Base-by-base conservation (phyloP, 2,329 filamentous ascomycete genomes). In the Cladophialophora carrionii region DNA sequence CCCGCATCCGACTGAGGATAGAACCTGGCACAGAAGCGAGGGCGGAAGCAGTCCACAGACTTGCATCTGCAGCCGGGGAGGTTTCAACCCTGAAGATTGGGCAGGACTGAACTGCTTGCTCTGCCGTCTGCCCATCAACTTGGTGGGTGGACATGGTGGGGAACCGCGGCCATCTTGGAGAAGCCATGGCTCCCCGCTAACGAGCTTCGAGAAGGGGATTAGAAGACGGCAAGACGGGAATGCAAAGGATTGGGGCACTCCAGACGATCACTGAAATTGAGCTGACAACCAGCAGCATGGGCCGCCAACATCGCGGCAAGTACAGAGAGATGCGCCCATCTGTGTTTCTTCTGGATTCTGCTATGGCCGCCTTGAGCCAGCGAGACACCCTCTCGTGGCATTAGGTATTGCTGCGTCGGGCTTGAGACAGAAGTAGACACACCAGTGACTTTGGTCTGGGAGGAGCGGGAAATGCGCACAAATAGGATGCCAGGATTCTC, bases 1-100 rank as follows among this genome's bases (percentile, higher is more conserved):
- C 53, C 53, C 46, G 48, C 57, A 61, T 54, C 34, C 34, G 57
- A 34, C 61, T 31, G 41, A 53, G 57, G 26, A 52, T 34, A 54
- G 24, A 20, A 32, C 14, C 29, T 59, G 32, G 32, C 52, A 20
- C 8, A 31, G 43, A 59, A 59, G 54, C 52, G 60, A 56, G 53
- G 37, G 32, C 41, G 26, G 48, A 51, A 52, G 12, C 14, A 49
- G 22, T n/a, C 24, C 22, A 43, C n/a, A 57, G n/a, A 31, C 55
- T 32, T 43, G 55, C 55, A 41, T 17, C 55, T 57, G 55, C 55
- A 41, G 55, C 55, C 34, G 34, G 41, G 41, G 17, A 46, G 22
- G 41, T 57, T 57, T 31, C 32, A 57, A 12, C 8, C 34, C 55
- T 43, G 55, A 57, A 41, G 55, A 57, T 41, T 57, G 34, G 41